phyloP scores from a whole-genome alignment of 2,329 filamentous ascomycete species.

The Colletotrichum endophyticum region DNA sequence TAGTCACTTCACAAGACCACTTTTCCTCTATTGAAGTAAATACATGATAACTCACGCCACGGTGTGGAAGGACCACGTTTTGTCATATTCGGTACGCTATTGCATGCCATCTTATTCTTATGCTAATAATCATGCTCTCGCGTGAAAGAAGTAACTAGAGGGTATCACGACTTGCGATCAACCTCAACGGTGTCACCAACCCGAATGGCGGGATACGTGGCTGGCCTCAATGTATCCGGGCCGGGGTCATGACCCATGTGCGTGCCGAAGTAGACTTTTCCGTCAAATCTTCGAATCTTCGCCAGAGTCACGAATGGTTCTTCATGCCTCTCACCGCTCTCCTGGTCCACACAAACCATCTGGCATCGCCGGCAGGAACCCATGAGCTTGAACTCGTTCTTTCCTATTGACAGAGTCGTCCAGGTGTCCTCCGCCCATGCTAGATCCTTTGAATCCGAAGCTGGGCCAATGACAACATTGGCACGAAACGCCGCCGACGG shows the following conservation, averaged over 20 bases:
- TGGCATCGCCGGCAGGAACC: slow-evolving; percentile 89
- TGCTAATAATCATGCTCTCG: background rate
- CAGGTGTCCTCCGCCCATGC: slow-evolving; percentile 85
- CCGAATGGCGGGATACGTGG: slow-evolving; percentile 44
- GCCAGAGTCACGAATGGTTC: slow-evolving; percentile 90
- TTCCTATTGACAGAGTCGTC: slow-evolving; percentile 70
- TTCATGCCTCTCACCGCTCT: slow-evolving; percentile 75
- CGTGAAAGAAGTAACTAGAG: background rate
- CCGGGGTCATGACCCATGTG: slow-evolving; percentile 66
- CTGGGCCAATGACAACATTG: slow-evolving; percentile 76
- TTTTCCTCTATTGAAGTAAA: background rate
- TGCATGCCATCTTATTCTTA: background rate
- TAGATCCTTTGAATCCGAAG: slow-evolving; percentile 44
- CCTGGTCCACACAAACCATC: slow-evolving; percentile 94
- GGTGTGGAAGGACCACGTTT: background rate
- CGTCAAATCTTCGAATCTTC: slow-evolving; percentile 82
- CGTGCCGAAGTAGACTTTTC: slow-evolving; percentile 88
- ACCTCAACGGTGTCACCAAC: slow-evolving; percentile 52
- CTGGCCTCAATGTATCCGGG: slow-evolving; percentile 23
- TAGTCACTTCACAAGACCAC: background rate
- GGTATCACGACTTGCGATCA: background rate
- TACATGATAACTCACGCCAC: background rate
- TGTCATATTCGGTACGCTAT: background rate
- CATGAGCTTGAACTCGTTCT: slow-evolving; percentile 70
- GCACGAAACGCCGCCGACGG: slow-evolving; percentile 82